Conservation (phyloP, 768 basidiomycete species). For the Naganishia onofrii region DNA sequence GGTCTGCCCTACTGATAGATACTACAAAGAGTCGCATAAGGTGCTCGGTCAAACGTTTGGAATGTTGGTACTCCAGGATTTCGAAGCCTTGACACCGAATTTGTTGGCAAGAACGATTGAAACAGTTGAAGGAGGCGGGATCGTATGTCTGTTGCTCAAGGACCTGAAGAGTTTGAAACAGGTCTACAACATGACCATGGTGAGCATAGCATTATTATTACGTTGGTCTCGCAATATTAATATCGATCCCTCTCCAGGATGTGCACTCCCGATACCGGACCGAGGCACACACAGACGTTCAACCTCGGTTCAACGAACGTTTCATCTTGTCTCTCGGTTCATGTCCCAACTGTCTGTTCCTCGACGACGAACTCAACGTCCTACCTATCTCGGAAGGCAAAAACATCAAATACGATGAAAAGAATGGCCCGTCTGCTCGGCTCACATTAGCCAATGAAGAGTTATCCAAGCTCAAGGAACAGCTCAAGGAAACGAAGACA, state of each 20-base stretch:
- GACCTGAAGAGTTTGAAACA: constrained; percentile 91
- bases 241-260: constrained; percentile 60
- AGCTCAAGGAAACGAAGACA: constrained; percentile 75
- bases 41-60: constrained; percentile 96
- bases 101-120: constrained; percentile 93
- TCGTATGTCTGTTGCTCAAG: constrained; percentile 81
- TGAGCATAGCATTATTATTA: constrained; percentile 37
- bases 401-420: constrained; percentile 65
- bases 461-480: constrained; percentile 73
- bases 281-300: constrained; percentile 68
- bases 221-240: background rate
- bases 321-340: constrained; percentile 96
- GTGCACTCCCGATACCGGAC: constrained; percentile 94
- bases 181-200: constrained; percentile 85
- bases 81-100: constrained; percentile 97
- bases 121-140: constrained; percentile 87
- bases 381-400: constrained; percentile 93
- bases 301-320: constrained; percentile 93
- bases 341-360: constrained; percentile 84
- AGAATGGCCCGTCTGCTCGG: constrained; percentile 17
- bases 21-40: constrained; percentile 96
- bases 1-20: constrained; percentile 55
- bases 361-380: constrained; percentile 97
- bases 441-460: constrained; percentile 58
- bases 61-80: constrained; percentile 95